A percentile compares a stretch with the other conserved stretches of the same genome.
Conservation (phyloP, 1,284 basidiomycete species). For the Pseudozyma tsukubaensis region DNA sequence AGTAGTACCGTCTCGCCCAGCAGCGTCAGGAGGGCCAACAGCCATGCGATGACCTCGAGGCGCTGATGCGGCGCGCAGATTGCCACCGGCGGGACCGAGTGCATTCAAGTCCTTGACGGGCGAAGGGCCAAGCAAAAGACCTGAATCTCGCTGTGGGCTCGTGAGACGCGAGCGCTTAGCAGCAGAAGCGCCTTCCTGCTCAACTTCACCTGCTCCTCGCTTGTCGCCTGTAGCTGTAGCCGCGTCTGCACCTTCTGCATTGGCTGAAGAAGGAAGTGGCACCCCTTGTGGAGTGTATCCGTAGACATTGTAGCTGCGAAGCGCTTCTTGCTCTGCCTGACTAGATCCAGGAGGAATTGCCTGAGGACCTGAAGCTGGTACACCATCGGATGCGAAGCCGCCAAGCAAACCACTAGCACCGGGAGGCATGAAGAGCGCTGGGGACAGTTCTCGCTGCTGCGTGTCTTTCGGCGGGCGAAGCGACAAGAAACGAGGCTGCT, state of each 20-base stretch:
- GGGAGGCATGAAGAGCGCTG: slow-evolving; percentile 49
- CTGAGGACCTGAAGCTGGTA: slow-evolving; percentile 13
- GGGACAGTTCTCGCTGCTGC: slow-evolving; percentile 40
- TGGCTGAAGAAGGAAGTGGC: slow-evolving; percentile 31
- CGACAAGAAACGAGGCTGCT: slow-evolving; percentile 61
- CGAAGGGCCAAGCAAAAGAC: slow-evolving; percentile 46
- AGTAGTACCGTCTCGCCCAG: slow-evolving; percentile 38
- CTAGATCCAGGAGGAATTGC: slow-evolving; percentile 61
- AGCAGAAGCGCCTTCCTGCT: slow-evolving; percentile 24
- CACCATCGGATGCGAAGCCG: slow-evolving; percentile 14
- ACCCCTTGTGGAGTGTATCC: slow-evolving; percentile 62
- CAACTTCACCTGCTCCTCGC: slow-evolving; percentile 20
- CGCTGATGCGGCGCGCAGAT: slow-evolving; percentile 57
- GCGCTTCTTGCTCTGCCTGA: slow-evolving; percentile 49
- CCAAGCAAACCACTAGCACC: slow-evolving; percentile 50
- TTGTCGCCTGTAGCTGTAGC: slow-evolving; percentile 25
- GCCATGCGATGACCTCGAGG: slow-evolving; percentile 44
- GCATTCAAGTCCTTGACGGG: slow-evolving; percentile 66
- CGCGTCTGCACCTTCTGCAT: slow-evolving; percentile 3
- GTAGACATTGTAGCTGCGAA: slow-evolving; percentile 53
- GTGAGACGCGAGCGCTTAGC: slow-evolving; percentile 46
- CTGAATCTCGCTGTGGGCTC: slow-evolving; percentile 31
- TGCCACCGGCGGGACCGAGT: slow-evolving; percentile 57
- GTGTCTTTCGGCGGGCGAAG: slow-evolving; percentile 53
- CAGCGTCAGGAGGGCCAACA: slow-evolving; percentile 49